Conservation (phyloP, 805 yeast genomes). For the Teunomyces tritomae region DNA sequence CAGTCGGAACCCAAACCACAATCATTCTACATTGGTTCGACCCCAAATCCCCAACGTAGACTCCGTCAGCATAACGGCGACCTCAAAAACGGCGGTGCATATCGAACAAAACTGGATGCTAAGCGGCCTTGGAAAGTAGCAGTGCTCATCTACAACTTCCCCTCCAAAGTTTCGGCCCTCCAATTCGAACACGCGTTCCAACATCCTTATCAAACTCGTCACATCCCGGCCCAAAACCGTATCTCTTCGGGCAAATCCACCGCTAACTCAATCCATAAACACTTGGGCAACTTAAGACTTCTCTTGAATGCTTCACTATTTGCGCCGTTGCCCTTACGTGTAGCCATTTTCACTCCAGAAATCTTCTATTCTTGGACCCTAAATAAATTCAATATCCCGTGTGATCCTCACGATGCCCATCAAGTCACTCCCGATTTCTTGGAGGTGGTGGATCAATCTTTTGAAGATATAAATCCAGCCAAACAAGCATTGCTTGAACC, state of each 20-base stretch:
- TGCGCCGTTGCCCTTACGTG: constrained; percentile 40
- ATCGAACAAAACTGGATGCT: constrained; percentile 53
- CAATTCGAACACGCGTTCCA: constrained; percentile 87
- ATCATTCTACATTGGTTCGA: constrained; percentile 76
- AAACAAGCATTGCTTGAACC: constrained; percentile 16
- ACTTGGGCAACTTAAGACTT: constrained; percentile 46
- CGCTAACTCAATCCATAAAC: constrained; percentile 38
- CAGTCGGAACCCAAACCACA: constrained; percentile 56
- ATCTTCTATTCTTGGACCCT: background rate
- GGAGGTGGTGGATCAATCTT: constrained; percentile 7
- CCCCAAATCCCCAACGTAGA: constrained; percentile 68
- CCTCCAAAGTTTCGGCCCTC: constrained; percentile 63
- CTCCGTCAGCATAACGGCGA: constrained; percentile 80
- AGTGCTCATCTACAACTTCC: constrained; percentile 66
- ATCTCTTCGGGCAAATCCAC: constrained; percentile 34
- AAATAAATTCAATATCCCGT: background rate
- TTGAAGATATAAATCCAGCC: constrained; percentile 10
- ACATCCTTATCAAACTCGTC: constrained; percentile 65
- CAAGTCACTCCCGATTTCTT: background rate
- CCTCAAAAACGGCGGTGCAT: constrained; percentile 63
- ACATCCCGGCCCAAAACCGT: constrained; percentile 42
- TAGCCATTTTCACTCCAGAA: constrained; percentile 42
- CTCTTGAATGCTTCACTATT: constrained; percentile 46
- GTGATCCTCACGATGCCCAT: background rate
- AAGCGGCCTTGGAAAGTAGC: constrained; percentile 75